Evolutionary conservation across 495 filamentous ascomycete species (phyloP).

Genomic region (Penicillium steckii): DNA sequence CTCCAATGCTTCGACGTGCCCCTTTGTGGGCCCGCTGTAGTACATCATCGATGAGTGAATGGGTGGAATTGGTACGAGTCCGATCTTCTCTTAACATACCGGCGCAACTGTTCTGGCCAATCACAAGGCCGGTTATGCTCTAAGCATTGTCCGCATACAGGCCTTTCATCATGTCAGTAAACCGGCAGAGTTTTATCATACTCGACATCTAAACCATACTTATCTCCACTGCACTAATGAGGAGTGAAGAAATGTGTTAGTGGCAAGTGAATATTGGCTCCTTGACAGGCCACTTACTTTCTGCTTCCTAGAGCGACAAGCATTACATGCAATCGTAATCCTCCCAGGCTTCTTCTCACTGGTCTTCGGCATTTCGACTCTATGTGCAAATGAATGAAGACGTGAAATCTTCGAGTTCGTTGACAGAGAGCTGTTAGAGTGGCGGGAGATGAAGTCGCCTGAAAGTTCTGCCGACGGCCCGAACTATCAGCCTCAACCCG

Average conservation of each 20-base stretch:
- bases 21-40: slow-evolving; percentile 40
- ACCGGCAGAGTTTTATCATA: not conserved
- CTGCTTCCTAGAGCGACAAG: slow-evolving; percentile 39
- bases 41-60: not conserved
- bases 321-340: slow-evolving; percentile 38
- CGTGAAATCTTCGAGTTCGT: not conserved
- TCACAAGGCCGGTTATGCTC: slow-evolving; percentile 34
- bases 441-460: slow-evolving; percentile 17
- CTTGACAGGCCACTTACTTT: slow-evolving; percentile 23
- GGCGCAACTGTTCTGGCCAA: slow-evolving; percentile 41
- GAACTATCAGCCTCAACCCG: slow-evolving; percentile 8
- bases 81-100: slow-evolving; percentile 19
- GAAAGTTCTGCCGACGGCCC: slow-evolving; percentile 27
- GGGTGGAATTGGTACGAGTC: not conserved
- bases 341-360: slow-evolving; percentile 25
- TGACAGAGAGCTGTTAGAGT: not conserved
- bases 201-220: slow-evolving; percentile 21
- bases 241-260: not conserved
- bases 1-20: slow-evolving; percentile 40
- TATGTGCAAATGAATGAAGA: not conserved
- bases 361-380: slow-evolving; percentile 9
- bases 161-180: slow-evolving; percentile 15
- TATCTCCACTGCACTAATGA: slow-evolving; percentile 41
- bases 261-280: not conserved
- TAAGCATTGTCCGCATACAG: slow-evolving; percentile 37